Conservation (phyloP, 2,329 filamentous ascomycete species). For the Fusarium xyrophilum region DNA sequence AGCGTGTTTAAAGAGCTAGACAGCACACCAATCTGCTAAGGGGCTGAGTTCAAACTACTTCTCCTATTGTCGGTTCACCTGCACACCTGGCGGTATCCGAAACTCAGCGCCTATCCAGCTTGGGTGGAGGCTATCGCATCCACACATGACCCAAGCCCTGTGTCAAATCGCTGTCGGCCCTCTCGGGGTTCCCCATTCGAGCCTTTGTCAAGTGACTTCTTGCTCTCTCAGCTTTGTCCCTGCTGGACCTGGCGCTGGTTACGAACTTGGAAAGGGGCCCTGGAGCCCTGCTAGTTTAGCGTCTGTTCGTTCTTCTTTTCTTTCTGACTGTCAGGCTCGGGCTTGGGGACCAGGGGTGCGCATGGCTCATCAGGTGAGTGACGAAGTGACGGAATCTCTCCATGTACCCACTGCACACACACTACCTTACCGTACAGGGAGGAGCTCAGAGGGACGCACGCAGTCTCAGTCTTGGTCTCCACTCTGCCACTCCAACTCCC, state of each 20-base stretch:
- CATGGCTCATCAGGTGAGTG: conserved; percentile 38
- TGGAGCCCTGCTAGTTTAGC: conserved; percentile 18
- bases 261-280: conserved; percentile 28
- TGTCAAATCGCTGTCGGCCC: conserved; percentile 26
- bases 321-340: not conserved
- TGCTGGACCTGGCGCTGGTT: conserved; percentile 8
- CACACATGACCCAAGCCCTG: conserved; percentile 33
- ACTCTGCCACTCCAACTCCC: conserved; percentile 27
- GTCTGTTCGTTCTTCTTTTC: not conserved
- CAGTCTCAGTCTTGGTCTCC: conserved; percentile 22
- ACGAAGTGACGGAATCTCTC: conserved; percentile 9
- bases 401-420: not conserved
- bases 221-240: conserved; percentile 14
- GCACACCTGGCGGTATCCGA: conserved; percentile 27
- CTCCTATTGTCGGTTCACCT: conserved; percentile 12
- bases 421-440: conserved; percentile 13
- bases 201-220: conserved; percentile 38
- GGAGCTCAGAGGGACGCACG: not conserved
- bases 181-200: conserved; percentile 40
- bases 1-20: conserved; percentile 24
- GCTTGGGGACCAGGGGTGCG: conserved; percentile 29
- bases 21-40: conserved; percentile 33
- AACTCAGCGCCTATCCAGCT: conserved; percentile 33
- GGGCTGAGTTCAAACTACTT: conserved; percentile 30
- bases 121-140: conserved; percentile 16